Percentiles rank a stretch among this genome's conserved stretches.
Conservation (phyloP, 805 yeast species). For the Yamadazyma tumulicola region DNA sequence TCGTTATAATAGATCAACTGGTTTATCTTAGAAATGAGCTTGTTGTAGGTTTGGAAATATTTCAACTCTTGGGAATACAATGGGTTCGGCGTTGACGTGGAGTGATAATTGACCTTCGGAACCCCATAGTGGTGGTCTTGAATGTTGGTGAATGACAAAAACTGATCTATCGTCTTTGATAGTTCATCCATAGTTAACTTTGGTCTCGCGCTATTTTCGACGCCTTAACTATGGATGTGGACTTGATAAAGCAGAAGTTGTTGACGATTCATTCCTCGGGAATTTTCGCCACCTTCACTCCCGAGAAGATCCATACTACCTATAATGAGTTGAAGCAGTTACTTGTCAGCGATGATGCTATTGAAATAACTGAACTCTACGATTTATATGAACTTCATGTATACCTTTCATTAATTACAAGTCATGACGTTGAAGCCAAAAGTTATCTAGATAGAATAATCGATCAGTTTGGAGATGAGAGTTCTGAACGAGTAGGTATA, state of each 20-base stretch:
- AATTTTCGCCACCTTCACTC: slow-evolving; percentile 46
- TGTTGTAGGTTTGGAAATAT: slow-evolving; percentile 22
- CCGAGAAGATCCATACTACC: slow-evolving; percentile 38
- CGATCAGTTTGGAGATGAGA: slow-evolving; percentile 55
- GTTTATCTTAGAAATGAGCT: slow-evolving; percentile 23
- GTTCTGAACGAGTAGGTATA: slow-evolving; percentile 53
- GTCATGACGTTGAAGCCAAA: slow-evolving; percentile 70
- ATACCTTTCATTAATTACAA: slow-evolving; percentile 55
- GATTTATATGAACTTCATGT: slow-evolving; percentile 70
- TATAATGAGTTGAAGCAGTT: slow-evolving; percentile 40
- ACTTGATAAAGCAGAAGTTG: slow-evolving; percentile 40
- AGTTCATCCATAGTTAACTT: slow-evolving; percentile 9
- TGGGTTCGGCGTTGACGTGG: slow-evolving; percentile 1
- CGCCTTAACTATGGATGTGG: not conserved
- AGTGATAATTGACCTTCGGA: slow-evolving; percentile 15
- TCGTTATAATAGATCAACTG: slow-evolving; percentile 27
- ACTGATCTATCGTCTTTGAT: slow-evolving; percentile 11
- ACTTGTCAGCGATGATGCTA: slow-evolving; percentile 21
- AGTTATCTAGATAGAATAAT: slow-evolving; percentile 56
- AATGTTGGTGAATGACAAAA: slow-evolving; percentile 10
- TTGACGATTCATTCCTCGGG: slow-evolving; percentile 49
- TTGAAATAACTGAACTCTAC: slow-evolving; percentile 48
- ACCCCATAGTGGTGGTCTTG: slow-evolving; percentile 33
- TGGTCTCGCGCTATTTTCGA: not conserved
- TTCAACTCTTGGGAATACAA: slow-evolving; percentile 17